Base-by-base conservation (phyloP, 495 filamentous ascomycete species). In the Tuber brumale region DNA sequence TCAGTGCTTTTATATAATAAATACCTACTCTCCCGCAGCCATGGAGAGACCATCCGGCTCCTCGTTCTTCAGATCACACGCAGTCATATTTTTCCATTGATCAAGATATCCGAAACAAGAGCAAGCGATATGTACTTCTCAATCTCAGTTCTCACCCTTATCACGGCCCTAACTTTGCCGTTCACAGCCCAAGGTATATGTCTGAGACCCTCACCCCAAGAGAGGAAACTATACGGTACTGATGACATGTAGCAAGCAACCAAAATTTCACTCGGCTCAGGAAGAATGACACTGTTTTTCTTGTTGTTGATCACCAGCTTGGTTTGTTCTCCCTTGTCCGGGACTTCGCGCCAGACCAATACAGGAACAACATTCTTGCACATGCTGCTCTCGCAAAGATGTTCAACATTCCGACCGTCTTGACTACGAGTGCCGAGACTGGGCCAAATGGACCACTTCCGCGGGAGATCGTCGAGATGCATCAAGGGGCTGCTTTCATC, bases 261-360 rank as follows among this genome's bases (percentile, higher is more conserved):
- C 78, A 81, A 72, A 76, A 66, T 39, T 81, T 81, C 77, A 82
- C 75, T 66, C 85, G 87, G 35, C 81, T 92, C 42, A 85, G 91
- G 83, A 90, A 89, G 79, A 85, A 87, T 78, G 85, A 91, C 48
- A 84, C 88, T 5, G 87, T 90, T 51, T 88, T 94, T 41, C 84
- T 94, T 44, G 86, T 93, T 75, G 87, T 93, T 73, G 92, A 94
- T 82, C 87, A 91, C 77, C 91, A 93, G 83, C 87, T 91, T 76
- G 92, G 92, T 46, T 89, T 94, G 35, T 89, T 88, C 81, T 84
- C 86, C 72, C 79, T 92, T 19, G 89, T 89, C 48, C 89, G 91
- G 39, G 92, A 94, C 85, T 91, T 84, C 79, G 84, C 88, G 76
- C 84, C 89, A 37, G 88, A 86, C 69, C 85, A 89, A 76, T 94